A percentile compares a stretch with the other conserved stretches of the same genome.
Conservation (phyloP, 495 filamentous ascomycete species). For the Xylaria telfairii region DNA sequence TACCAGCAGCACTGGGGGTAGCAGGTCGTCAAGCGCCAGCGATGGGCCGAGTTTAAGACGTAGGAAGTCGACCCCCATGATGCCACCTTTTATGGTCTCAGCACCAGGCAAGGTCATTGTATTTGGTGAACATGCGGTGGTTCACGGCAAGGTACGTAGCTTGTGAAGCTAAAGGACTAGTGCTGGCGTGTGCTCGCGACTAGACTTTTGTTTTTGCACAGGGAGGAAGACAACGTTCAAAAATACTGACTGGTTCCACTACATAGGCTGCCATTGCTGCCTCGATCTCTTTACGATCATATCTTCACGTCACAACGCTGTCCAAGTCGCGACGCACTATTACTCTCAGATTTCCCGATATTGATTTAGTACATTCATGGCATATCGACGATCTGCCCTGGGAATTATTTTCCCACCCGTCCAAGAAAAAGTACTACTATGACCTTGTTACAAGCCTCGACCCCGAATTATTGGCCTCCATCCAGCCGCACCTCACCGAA, state of each 20-base stretch:
- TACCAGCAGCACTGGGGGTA: slow-evolving; percentile 27
- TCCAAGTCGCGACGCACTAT: slow-evolving; percentile 85
- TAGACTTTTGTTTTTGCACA: too few species aligned
- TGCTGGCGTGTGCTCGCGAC: neutral
- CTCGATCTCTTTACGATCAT: slow-evolving; percentile 91
- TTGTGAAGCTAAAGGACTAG: neutral
- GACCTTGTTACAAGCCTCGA: slow-evolving; percentile 85
- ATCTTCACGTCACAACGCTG: slow-evolving; percentile 89
- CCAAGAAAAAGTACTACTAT: slow-evolving; percentile 93
- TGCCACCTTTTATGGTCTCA: slow-evolving; percentile 95
- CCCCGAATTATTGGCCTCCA: slow-evolving; percentile 74
- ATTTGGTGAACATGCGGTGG: slow-evolving; percentile 95
- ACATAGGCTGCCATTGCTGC: slow-evolving; percentile 85
- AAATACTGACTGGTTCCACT: slow-evolving; percentile 3
- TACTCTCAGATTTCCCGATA: slow-evolving; percentile 85
- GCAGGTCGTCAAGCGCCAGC: slow-evolving; percentile 32
- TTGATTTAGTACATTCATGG: slow-evolving; percentile 87
- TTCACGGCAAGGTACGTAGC: slow-evolving; percentile 79
- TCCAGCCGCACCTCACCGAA: slow-evolving; percentile 73
- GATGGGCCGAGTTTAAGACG: slow-evolving; percentile 46
- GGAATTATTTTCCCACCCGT: slow-evolving; percentile 74
- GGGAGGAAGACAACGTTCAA: neutral
- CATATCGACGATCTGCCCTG: slow-evolving; percentile 89
- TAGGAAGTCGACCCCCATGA: slow-evolving; percentile 64
- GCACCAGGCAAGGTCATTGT: slow-evolving; percentile 98